phyloP scores from a whole-genome alignment of 139 green algal species.

The Ostreobium quekettii region DNA sequence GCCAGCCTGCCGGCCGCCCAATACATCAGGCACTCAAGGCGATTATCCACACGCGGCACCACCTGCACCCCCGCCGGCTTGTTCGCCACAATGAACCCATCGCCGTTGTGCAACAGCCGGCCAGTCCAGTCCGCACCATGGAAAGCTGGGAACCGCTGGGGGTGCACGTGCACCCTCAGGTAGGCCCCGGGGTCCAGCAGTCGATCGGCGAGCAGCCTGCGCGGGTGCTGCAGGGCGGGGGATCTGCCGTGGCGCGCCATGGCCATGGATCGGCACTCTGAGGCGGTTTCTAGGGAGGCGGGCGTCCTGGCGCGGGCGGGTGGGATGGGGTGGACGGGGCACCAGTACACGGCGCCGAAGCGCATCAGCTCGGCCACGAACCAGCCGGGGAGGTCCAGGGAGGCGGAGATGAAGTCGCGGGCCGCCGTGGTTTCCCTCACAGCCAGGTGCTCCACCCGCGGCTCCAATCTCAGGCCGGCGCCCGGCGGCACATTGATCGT shows the following conservation, averaged over 20 bases:
- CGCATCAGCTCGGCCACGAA: constrained; percentile 41
- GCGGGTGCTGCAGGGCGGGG: not conserved
- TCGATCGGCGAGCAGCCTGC: constrained; percentile 17
- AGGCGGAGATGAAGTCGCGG: not conserved
- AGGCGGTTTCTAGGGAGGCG: not conserved
- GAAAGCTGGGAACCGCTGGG: constrained; percentile 61
- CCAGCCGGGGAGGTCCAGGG: constrained; percentile 18
- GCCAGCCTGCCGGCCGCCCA: constrained; percentile 28
- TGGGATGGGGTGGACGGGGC: constrained; percentile 15
- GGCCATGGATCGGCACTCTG: not conserved
- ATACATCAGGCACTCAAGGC: constrained; percentile 35
- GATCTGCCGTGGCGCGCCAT: not conserved
- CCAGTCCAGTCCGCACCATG: constrained; percentile 29
- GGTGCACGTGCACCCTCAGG: constrained; percentile 61
- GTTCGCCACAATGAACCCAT: constrained; percentile 59
- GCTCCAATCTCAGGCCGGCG: not conserved
- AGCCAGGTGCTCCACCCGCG: constrained; percentile 24
- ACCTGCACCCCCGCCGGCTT: constrained; percentile 73
- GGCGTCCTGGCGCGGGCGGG: not conserved
- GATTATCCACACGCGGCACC: constrained; percentile 36
- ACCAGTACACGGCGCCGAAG: constrained; percentile 64
- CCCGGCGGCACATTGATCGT: not conserved
- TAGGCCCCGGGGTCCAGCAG: constrained; percentile 35
- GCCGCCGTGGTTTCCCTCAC: not conserved
- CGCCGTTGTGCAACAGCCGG: constrained; percentile 33